Conservation (phyloP, 2,329 filamentous ascomycete genomes). For the Cryphonectria nitschkei region DNA sequence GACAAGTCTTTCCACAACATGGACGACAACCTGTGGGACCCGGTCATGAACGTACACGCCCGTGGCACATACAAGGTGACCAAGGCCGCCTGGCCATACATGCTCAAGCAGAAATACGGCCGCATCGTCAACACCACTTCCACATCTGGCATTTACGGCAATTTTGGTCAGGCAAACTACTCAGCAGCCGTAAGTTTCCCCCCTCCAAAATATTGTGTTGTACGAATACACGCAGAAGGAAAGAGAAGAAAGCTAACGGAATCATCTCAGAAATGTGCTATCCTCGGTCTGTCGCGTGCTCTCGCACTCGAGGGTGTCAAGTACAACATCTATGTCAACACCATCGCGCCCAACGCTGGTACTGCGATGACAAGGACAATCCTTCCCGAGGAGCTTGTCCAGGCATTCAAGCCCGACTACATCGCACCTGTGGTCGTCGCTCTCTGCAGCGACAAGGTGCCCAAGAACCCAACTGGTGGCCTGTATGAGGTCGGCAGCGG, state of each 20-base stretch:
- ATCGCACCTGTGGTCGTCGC: constrained; percentile 91
- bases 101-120: constrained; percentile 98
- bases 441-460: constrained; percentile 83
- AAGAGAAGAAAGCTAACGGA: constrained; percentile 36
- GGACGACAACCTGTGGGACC: constrained; percentile 91
- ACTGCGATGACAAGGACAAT: constrained; percentile 94
- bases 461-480: constrained; percentile 79
- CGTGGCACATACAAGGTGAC: constrained; percentile 95
- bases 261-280: constrained; percentile 73
- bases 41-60: constrained; percentile 89
- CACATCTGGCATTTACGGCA: constrained; percentile 97
- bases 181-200: constrained; percentile 72
- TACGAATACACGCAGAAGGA: not conserved
- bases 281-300: constrained; percentile 92
- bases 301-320: constrained; percentile 92
- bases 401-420: constrained; percentile 99
- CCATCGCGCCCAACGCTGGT: constrained; percentile 95
- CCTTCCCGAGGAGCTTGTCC: constrained; percentile 95
- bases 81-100: constrained; percentile 96
- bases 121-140: constrained; percentile 96
- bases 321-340: constrained; percentile 98
- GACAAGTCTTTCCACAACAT: constrained; percentile 99
- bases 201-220: not conserved
- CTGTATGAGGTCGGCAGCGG: constrained; percentile 95
- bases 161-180: constrained; percentile 99